A percentile compares a stretch with the other conserved stretches of the same genome.
phyloP scores from a whole-genome alignment of 2,329 filamentous ascomycete genomes.

The Mycosphaerella sp. region DNA sequence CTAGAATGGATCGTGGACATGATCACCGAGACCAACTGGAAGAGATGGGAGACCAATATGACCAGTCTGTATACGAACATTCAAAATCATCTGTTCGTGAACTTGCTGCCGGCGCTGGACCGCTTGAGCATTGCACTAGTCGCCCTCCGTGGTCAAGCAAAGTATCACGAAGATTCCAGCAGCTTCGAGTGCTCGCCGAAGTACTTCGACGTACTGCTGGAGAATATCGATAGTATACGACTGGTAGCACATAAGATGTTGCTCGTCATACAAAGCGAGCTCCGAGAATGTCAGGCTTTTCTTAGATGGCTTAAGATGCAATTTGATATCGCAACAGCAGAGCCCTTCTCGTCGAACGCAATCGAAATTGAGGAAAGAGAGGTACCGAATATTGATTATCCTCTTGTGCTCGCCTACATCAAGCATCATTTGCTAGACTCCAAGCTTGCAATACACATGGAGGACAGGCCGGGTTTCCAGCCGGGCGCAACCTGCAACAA shows the following conservation, averaged over 20 bases:
- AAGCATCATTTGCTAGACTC: slow-evolving; percentile 48
- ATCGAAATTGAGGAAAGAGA: slow-evolving; percentile 75
- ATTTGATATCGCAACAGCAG: slow-evolving; percentile 67
- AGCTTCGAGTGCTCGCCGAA: slow-evolving; percentile 47
- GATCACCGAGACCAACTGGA: slow-evolving; percentile 49
- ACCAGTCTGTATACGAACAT: slow-evolving; percentile 70
- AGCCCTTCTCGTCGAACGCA: slow-evolving; percentile 50
- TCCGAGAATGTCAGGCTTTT: slow-evolving; percentile 70
- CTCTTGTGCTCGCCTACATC: slow-evolving; percentile 70
- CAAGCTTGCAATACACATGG: slow-evolving; percentile 24
- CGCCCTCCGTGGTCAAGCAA: slow-evolving; percentile 74
- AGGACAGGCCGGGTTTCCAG: slow-evolving; percentile 40
- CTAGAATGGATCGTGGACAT: slow-evolving; percentile 66
- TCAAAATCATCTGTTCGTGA: slow-evolving; percentile 72
- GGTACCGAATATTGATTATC: slow-evolving; percentile 62
- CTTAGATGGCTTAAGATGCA: slow-evolving; percentile 77
- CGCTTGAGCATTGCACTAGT: slow-evolving; percentile 74
- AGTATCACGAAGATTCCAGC: slow-evolving; percentile 63
- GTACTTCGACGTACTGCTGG: slow-evolving; percentile 45
- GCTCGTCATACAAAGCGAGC: slow-evolving; percentile 64
- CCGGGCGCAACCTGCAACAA: slow-evolving; percentile 12
- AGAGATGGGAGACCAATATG: slow-evolving; percentile 89
- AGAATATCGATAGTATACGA: slow-evolving; percentile 67
- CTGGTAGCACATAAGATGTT: slow-evolving; percentile 69
- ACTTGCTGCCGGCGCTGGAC: slow-evolving; percentile 81